Evolutionary conservation across 2,329 filamentous ascomycete genomes (phyloP), one percentile per base, ranked within the genome.

Genomic region (Stylonectria norvegica): DNA sequence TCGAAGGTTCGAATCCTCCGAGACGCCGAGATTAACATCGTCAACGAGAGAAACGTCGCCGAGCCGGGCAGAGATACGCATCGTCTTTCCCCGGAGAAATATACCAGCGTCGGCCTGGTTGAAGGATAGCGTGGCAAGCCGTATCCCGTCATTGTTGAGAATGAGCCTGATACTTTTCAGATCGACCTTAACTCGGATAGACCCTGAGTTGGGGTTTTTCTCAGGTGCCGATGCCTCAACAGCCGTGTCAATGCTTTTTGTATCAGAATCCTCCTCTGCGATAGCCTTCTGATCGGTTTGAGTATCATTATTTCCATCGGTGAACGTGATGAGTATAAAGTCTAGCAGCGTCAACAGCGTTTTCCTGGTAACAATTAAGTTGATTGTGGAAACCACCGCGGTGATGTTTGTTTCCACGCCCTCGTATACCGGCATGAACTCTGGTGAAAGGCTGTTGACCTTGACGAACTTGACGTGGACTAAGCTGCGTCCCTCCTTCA

Each of bases 111-210:
- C 87, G 2, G 90, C 93, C 44, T 93, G 91, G 52, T 89, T 94
- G 57, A 99, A 81, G 38, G 89, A 93, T 14, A 98, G 68, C 0
- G 93, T 98, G 19, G 93, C 93, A 19, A 99, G 75, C 18, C 93
- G 82, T 42, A 97, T 94, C 1, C 93, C 93, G 61, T 99, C 94
- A 50, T 98, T 97, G 62, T 99, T 99, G 40, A 99, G 73, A 48
- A 98, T 91, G 19, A 98, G 75, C 3, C 89, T 81, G 49, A 99
- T 95, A 69, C 86, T 90, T 68, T 95, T 94, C 47, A 99, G 70
- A 47, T 96, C 85, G 29, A 94, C 84, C 64, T 95, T 95, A 63
- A 99, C 91, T 17, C 89, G 82, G 50, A 98, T 93, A 49, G 93
- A 94, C 40, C 86, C 86, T 5, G 58, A 70, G 11, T 63, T 63